Percentiles rank a stretch among this genome's conserved stretches.
phyloP scores from a whole-genome alignment of 2,329 filamentous ascomycete genomes.

The Coniochaeta sp. region DNA sequence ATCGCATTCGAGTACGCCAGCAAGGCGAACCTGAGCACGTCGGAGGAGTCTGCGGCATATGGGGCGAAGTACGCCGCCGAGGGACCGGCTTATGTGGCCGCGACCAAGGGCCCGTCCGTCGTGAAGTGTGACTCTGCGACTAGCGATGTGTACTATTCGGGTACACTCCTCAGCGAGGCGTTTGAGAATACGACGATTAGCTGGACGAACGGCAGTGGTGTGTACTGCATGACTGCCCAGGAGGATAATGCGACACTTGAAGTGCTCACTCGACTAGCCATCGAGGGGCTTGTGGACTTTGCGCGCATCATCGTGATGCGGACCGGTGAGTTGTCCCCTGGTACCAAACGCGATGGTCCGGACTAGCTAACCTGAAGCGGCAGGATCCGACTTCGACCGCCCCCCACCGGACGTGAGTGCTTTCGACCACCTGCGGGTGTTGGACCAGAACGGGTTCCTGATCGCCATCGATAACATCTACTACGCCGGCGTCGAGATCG shows the following conservation, averaged over 20 bases:
- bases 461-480: slow-evolving; percentile 61
- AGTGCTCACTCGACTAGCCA: slow-evolving; percentile 52
- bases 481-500: slow-evolving; percentile 55
- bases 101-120: slow-evolving; percentile 42
- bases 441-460: slow-evolving; percentile 55
- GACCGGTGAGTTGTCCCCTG: slow-evolving; percentile 31
- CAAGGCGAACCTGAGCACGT: slow-evolving; percentile 45
- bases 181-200: slow-evolving; percentile 58
- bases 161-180: slow-evolving; percentile 48
- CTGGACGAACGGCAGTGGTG: slow-evolving; percentile 60
- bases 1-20: slow-evolving; percentile 42
- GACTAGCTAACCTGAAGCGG: background rate
- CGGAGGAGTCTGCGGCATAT: slow-evolving; percentile 39
- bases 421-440: slow-evolving; percentile 50
- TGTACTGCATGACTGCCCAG: slow-evolving; percentile 65
- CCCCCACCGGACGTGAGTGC: slow-evolving; percentile 50
- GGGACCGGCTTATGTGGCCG: slow-evolving; percentile 30
- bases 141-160: slow-evolving; percentile 65
- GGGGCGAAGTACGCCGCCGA: slow-evolving; percentile 42
- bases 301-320: slow-evolving; percentile 60
- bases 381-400: slow-evolving; percentile 63
- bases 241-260: slow-evolving; percentile 66
- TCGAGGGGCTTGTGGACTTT: slow-evolving; percentile 55
- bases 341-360: background rate
- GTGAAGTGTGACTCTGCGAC: slow-evolving; percentile 61